Conservation (phyloP, 2,329 filamentous ascomycete genomes). For the Biscogniauxia sp. region DNA sequence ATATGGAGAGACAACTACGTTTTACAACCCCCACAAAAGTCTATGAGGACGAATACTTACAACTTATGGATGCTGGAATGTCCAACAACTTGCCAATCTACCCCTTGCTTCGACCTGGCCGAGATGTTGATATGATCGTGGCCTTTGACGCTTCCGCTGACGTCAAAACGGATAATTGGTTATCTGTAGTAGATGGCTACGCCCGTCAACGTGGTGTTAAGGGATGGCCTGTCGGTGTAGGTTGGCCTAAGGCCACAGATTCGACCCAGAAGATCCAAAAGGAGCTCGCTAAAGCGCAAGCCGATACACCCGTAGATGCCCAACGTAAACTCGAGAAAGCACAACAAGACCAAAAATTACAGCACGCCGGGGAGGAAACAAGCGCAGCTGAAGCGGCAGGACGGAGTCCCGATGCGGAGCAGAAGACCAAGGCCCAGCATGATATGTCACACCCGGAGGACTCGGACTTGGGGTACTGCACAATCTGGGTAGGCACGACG, state of each 20-base stretch:
- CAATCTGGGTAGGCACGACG: conserved; percentile 87
- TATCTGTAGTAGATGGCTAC: conserved; percentile 91
- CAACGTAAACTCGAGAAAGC: conserved; percentile 63
- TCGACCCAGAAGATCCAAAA: conserved; percentile 57
- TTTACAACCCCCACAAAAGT: conserved; percentile 76
- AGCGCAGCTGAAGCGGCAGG: conserved; percentile 1
- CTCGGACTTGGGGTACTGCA: conserved; percentile 82
- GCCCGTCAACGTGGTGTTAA: conserved; percentile 85
- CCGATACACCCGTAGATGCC: conserved; percentile 57
- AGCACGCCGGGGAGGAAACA: conserved; percentile 35
- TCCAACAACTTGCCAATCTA: conserved; percentile 97
- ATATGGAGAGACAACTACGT: conserved; percentile 74
- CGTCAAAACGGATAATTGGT: conserved; percentile 92
- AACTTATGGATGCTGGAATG: conserved; percentile 97
- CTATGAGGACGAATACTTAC: conserved; percentile 67
- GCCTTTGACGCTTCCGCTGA: conserved; percentile 95
- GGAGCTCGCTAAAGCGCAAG: conserved; percentile 67
- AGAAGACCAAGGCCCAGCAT: conserved; percentile 36
- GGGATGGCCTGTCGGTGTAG: conserved; percentile 92
- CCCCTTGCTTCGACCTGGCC: conserved; percentile 81
- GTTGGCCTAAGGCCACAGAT: conserved; percentile 73
- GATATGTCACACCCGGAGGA: conserved; percentile 43
- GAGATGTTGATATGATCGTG: conserved; percentile 84
- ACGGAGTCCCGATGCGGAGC: conserved; percentile 13
- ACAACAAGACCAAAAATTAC: conserved; percentile 33